A percentile compares a stretch with the other conserved stretches of the same genome.
phyloP scores from a whole-genome alignment of 2,329 filamentous ascomycete species.

The Penicillium italicum region DNA sequence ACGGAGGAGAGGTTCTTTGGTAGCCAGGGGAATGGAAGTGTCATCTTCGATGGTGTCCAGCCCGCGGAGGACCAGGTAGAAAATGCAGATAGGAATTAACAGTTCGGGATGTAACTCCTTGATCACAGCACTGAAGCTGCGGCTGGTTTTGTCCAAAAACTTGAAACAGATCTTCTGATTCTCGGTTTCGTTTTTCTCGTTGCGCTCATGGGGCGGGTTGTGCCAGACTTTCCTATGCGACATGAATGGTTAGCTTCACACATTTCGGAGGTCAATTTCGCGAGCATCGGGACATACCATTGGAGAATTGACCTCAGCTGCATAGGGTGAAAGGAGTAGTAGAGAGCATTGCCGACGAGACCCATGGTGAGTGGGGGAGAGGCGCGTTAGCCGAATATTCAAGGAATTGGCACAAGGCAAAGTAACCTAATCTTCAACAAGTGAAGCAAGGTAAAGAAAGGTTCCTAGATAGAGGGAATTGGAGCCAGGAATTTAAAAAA shows the following conservation, averaged over 20 bases:
- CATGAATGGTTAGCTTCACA: slow-evolving; percentile 9
- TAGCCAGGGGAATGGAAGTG: slow-evolving; percentile 78
- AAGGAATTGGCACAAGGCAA: not conserved
- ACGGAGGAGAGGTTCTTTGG: slow-evolving; percentile 82
- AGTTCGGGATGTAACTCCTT: slow-evolving; percentile 94
- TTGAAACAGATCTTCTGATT: slow-evolving; percentile 80
- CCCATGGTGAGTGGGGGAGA: slow-evolving; percentile 34
- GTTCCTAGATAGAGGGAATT: slow-evolving; percentile 7
- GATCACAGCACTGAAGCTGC: slow-evolving; percentile 90
- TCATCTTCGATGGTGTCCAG: slow-evolving; percentile 99
- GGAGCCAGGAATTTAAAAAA: slow-evolving; percentile 4
- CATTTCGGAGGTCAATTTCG: slow-evolving; percentile 8
- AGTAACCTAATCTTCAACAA: not conserved
- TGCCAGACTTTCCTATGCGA: slow-evolving; percentile 85
- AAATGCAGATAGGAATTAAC: slow-evolving; percentile 80
- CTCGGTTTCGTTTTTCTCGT: slow-evolving; percentile 68
- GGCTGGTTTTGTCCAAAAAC: slow-evolving; percentile 80
- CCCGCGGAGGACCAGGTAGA: slow-evolving; percentile 88
- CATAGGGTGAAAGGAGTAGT: slow-evolving; percentile 70
- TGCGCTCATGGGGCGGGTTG: slow-evolving; percentile 82
- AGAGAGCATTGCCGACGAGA: slow-evolving; percentile 54
- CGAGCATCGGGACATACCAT: slow-evolving; percentile 60
- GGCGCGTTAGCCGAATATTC: not conserved
- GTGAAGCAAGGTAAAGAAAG: not conserved
- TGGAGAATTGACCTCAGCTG: slow-evolving; percentile 81